Percentiles rank a stretch among this genome's conserved stretches.
Conservation (phyloP, 805 yeast genomes). For the Candida succiphila region DNA sequence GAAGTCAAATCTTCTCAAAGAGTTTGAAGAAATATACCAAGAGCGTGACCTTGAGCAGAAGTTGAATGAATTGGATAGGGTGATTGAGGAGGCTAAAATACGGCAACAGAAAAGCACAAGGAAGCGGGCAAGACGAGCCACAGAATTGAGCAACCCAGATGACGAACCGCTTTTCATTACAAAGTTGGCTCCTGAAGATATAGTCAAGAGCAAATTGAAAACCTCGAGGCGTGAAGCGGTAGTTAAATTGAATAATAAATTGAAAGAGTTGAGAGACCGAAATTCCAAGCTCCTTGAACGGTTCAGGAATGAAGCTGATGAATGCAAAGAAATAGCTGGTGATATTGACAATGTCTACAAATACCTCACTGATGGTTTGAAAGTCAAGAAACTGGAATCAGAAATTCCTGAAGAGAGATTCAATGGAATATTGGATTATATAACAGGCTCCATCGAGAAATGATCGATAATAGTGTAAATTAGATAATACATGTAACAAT, state of each 20-base stretch:
- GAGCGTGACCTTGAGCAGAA: slow-evolving; percentile 34
- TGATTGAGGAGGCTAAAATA: slow-evolving; percentile 35
- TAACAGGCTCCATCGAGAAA: too few species aligned
- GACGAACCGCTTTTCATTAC: slow-evolving; percentile 8
- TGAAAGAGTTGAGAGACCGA: slow-evolving; percentile 7
- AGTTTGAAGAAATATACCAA: slow-evolving; percentile 35
- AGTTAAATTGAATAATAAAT: slow-evolving; percentile 6
- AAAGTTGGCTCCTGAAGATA: slow-evolving; percentile 13
- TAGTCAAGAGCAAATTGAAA: slow-evolving; percentile 10
- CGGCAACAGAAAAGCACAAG: slow-evolving; percentile 4
- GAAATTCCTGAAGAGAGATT: slow-evolving; percentile 8
- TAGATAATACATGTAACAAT: too few species aligned
- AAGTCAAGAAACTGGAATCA: slow-evolving; percentile 5
- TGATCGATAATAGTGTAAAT: too few species aligned
- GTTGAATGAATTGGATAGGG: slow-evolving; percentile 36
- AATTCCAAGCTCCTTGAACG: slow-evolving; percentile 6
- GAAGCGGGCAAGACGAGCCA: background rate
- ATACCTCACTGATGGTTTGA: slow-evolving; percentile 7
- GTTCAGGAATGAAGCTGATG: slow-evolving; percentile 4
- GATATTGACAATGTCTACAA: slow-evolving; percentile 4
- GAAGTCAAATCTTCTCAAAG: slow-evolving; percentile 29
- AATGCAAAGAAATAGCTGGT: slow-evolving; percentile 4
- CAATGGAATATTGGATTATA: slow-evolving; percentile 9
- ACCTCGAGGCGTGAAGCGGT: slow-evolving; percentile 8
- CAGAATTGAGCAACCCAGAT: too few species aligned